These are phyloP conservation scores for Scleroderma bovista DNA, from an alignment of 768 basidiomycete species.

Conservation along the genomic window DNA sequence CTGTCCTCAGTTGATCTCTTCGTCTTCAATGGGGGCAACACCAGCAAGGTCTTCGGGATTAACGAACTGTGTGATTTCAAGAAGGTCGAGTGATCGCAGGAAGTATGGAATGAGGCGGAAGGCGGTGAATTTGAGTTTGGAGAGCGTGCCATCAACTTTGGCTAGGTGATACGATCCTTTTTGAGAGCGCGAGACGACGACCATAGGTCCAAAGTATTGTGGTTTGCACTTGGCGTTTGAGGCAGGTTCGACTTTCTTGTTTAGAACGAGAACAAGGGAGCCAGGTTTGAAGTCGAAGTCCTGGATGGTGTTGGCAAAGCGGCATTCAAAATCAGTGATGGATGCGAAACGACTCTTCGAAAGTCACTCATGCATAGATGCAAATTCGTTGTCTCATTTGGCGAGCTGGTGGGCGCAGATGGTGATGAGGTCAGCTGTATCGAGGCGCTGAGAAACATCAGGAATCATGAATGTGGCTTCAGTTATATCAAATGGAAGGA, in stretches of 20 bases:
- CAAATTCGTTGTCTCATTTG: neutral
- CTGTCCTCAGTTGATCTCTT: too few species aligned
- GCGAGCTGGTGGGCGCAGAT: neutral
- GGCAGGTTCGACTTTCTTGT: conserved; percentile 2
- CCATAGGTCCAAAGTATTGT: conserved; percentile 20
- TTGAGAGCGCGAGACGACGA: conserved; percentile 16
- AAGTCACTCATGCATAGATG: neutral
- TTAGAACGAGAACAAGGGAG: neutral
- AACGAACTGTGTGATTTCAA: neutral
- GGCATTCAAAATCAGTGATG: too few species aligned
- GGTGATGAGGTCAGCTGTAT: neutral
- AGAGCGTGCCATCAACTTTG: conserved; percentile 21
- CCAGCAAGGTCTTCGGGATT: neutral
- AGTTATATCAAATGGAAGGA: too few species aligned
- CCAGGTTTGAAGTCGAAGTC: neutral
- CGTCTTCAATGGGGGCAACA: too few species aligned
- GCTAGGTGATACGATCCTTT: conserved; percentile 21
- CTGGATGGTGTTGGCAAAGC: neutral
- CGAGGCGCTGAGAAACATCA: too few species aligned
- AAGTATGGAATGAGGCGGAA: conserved; percentile 19
- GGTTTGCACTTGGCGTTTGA: too few species aligned
- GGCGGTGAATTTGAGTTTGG: conserved; percentile 5
- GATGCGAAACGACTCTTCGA: neutral
- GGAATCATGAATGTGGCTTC: too few species aligned
- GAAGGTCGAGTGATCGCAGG: neutral